These are phyloP conservation scores for Boletus rufocinnamomeus DNA, from an alignment of 768 basidiomycete genomes.

Conservation along the genomic window DNA sequence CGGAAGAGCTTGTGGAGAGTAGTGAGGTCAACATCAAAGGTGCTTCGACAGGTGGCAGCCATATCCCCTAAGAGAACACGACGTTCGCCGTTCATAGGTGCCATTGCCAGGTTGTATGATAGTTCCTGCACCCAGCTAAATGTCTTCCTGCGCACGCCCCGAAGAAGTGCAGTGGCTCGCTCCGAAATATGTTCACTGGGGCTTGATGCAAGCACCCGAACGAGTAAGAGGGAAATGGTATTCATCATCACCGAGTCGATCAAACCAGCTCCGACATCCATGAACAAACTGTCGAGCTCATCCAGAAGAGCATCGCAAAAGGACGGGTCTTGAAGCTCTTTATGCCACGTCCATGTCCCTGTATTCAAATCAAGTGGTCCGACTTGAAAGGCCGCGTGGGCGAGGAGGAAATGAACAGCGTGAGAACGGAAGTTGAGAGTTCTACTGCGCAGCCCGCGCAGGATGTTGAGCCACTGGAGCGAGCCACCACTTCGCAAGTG, in stretches of 20 bases:
- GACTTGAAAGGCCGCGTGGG: background rate
- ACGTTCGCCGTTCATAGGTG: background rate
- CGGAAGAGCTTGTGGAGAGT: too few species aligned
- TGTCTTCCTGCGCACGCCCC: too few species aligned
- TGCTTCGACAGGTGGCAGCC: too few species aligned
- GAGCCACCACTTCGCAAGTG: background rate
- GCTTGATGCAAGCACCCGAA: background rate
- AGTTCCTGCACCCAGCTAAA: too few species aligned
- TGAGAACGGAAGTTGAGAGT: background rate
- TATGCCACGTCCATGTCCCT: background rate
- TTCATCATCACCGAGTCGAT: conserved; percentile 27
- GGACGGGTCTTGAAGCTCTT: background rate
- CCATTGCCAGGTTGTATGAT: too few species aligned
- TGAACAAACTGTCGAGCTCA: background rate
- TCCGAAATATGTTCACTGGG: background rate
- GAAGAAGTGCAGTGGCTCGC: background rate
- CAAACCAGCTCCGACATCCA: background rate
- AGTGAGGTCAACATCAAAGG: too few species aligned
- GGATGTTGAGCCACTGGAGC: background rate
- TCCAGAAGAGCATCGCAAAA: background rate
- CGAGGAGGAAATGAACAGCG: background rate
- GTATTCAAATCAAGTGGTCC: conserved; percentile 27
- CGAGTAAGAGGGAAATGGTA: conserved; percentile 34
- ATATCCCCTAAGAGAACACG: too few species aligned
- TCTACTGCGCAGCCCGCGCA: background rate